Evolutionary conservation across 371 early-diverging fungal species (phyloP), one percentile per base, ranked within the genome.

Genomic region (Capniomyces stellatus): DNA sequence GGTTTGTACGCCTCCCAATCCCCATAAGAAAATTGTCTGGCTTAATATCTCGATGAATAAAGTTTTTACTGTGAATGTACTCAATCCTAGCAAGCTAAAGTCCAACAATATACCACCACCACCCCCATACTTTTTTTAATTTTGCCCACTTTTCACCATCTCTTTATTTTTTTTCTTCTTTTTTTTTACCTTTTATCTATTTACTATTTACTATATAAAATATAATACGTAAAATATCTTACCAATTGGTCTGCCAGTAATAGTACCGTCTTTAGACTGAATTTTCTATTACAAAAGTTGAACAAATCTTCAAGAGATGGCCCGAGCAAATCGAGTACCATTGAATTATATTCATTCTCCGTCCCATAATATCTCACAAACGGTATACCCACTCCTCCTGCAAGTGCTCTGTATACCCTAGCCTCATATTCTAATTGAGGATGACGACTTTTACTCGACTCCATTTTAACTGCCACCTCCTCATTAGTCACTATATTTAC

Each of bases 1-100:
- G 91, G 67, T 93, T 92, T 52, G 87, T 87, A 40, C 87, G 82
- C 61, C 87, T 86, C 30, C 89, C 89, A 61, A 87, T 79, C 52
- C 97, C 98, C 93, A 98, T 95, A 60, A 98, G 74, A 69, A 99
- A 99, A 77, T 99, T 99, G 67, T 98, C 99, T 3, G 98, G 98
- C 67, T 88, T 86, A 58, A 89, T 85, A 61, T 89, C 87, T 61
- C 89, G 75, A 56, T 84, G 81, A 62, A 83, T 79, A 63, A 77
- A 77, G 63, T 75, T 74, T 63, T 91, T 91, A 58, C 87, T 82
- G 69, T 99, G 99, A 56, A 98, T 82, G 66, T 87, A 92, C 72
- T 99, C 98, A 59, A 99, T 81, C 42, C 94, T 83, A 2, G 87
- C 82, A 48, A 96, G 77, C 95, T 91, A 74, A 27, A 51, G 22